Conservation (phyloP, 768 basidiomycete genomes). For the Boletus pseudopeckii region DNA sequence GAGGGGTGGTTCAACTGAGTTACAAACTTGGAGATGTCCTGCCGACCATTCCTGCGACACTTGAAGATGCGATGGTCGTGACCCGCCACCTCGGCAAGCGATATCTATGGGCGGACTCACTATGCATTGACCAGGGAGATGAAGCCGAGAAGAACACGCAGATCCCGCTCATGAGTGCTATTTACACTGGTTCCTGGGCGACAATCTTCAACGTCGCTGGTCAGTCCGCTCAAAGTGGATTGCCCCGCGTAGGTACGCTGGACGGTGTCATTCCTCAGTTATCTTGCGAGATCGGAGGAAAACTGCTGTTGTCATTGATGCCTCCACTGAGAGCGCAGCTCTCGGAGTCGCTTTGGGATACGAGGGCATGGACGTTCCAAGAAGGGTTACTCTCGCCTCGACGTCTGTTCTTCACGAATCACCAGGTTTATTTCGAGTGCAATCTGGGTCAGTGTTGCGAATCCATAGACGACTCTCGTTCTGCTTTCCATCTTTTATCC, state of each 20-base stretch:
- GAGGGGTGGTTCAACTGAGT: background rate
- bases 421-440: background rate
- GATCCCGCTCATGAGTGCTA: background rate
- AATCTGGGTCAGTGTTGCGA: background rate
- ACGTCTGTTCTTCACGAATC: background rate
- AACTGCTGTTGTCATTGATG: background rate
- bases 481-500: background rate
- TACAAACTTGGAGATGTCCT: background rate
- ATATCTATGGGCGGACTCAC: background rate
- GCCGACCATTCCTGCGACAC: background rate
- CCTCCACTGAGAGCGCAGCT: background rate
- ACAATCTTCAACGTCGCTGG: background rate
- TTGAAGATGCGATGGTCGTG: background rate
- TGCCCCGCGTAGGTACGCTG: background rate
- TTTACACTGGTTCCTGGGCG: background rate
- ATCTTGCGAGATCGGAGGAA: background rate
- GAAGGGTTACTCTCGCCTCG: background rate
- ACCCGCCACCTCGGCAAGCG: background rate
- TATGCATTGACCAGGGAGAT: background rate
- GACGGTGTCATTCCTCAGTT: background rate
- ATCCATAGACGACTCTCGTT: background rate
- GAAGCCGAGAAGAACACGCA: background rate
- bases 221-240: background rate
- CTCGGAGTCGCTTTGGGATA: background rate
- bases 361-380: constrained; percentile 3